Evolutionary conservation across 139 green algal species (phyloP).

Genomic region (Gonium pectorale): DNA sequence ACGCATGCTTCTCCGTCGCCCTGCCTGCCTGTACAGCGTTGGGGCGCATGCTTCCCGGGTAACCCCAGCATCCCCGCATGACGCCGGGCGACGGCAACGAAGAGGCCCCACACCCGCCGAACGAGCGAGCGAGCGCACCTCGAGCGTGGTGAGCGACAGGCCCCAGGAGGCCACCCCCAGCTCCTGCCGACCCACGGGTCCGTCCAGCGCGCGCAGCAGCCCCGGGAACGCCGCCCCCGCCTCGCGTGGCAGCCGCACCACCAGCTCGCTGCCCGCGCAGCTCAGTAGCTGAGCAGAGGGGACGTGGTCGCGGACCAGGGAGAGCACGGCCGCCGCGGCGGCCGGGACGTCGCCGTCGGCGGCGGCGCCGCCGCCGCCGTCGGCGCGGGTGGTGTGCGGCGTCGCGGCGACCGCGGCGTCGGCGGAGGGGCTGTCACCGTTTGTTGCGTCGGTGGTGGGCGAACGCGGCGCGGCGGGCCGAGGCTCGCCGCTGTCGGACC

Average conservation of each 20-base stretch:
- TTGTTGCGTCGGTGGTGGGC: too few relatives aligned
- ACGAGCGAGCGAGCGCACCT: constrained; percentile 70
- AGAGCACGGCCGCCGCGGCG: neutral
- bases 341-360: neutral
- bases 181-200: constrained; percentile 21
- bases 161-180: constrained; percentile 69
- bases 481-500: too few relatives aligned
- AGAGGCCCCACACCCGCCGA: too few relatives aligned
- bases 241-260: constrained; percentile 67
- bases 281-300: constrained; percentile 57
- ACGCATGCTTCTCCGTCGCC: too few relatives aligned
- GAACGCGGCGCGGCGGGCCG: too few relatives aligned
- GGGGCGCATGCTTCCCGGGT: too few relatives aligned
- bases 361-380: neutral
- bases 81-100: too few relatives aligned
- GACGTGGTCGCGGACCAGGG: constrained; percentile 36
- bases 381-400: too few relatives aligned
- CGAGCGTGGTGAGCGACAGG: constrained; percentile 80
- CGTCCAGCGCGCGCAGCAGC: constrained; percentile 53
- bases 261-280: constrained; percentile 58
- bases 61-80: too few relatives aligned
- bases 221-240: constrained; percentile 50
- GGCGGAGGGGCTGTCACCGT: too few relatives aligned
- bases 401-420: too few relatives aligned
- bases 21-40: too few relatives aligned